Percentiles rank a stretch among this genome's conserved stretches.
Conservation (phyloP, 2,329 filamentous ascomycete genomes). For the Paracamarosporium sp. region DNA sequence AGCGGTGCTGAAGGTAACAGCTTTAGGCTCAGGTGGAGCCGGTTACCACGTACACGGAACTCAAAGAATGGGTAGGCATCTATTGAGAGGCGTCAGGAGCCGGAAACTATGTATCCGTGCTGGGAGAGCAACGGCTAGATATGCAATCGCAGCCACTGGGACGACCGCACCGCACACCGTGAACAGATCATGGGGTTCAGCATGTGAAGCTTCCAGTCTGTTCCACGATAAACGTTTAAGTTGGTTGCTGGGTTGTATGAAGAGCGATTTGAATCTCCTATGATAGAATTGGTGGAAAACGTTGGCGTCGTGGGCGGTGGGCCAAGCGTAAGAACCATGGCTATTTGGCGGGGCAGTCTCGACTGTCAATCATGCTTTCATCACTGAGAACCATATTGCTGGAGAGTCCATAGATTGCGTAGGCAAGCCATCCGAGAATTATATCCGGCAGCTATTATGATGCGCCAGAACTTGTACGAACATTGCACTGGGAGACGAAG, state of each 20-base stretch:
- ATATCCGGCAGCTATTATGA: no score
- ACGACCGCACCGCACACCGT: neutral
- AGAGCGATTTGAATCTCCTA: neutral
- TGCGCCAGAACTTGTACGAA: no score
- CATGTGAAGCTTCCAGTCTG: constrained; percentile 1
- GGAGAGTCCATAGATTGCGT: no score
- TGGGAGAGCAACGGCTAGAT: neutral
- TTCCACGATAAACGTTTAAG: neutral
- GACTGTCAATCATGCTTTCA: neutral
- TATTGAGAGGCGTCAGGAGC: neutral
- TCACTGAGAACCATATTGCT: neutral
- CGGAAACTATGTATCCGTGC: neutral
- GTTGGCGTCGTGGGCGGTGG: neutral
- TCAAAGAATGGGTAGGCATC: neutral
- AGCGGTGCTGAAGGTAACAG: neutral
- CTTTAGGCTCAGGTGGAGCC: neutral
- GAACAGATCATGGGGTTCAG: neutral
- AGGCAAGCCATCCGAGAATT: no score
- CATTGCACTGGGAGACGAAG: no score
- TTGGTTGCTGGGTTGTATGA: neutral
- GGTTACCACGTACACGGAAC: neutral
- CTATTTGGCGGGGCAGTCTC: neutral
- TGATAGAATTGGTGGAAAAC: neutral
- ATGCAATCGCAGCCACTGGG: neutral
- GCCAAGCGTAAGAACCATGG: neutral